These are phyloP conservation scores for Hypoxylon rickii DNA, from an alignment of 495 filamentous ascomycete species.

Conservation along the genomic window DNA sequence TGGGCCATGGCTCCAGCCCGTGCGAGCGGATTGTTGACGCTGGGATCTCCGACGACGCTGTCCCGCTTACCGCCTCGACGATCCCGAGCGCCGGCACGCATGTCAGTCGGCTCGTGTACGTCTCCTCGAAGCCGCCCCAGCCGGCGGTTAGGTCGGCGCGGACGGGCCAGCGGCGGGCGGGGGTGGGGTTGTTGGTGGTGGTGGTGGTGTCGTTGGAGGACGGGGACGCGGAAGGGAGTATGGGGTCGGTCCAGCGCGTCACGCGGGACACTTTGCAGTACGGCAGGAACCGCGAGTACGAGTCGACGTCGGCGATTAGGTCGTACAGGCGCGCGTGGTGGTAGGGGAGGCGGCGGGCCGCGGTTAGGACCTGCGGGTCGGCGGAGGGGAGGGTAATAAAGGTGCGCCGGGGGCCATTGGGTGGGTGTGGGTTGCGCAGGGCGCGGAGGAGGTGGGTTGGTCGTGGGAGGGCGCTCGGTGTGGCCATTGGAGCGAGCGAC, in stretches of 20 bases:
- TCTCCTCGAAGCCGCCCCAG: constrained; percentile 80
- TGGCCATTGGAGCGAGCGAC: neutral
- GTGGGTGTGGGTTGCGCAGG: constrained; percentile 1
- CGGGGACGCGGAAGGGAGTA: constrained; percentile 44
- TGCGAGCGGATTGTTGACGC: constrained; percentile 44
- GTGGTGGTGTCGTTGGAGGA: constrained; percentile 21
- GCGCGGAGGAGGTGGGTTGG: neutral
- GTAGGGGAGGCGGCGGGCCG: constrained; percentile 81
- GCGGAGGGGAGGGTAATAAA: constrained; percentile 47
- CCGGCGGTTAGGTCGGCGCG: constrained; percentile 82
- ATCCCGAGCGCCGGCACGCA: constrained; percentile 64
- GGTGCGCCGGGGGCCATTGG: constrained; percentile 32
- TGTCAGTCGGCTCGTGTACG: constrained; percentile 74
- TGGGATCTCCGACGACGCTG: constrained; percentile 50
- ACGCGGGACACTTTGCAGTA: constrained; percentile 77
- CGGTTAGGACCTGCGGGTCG: constrained; percentile 63
- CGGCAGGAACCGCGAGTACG: constrained; percentile 82
- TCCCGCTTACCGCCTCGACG: constrained; percentile 82
- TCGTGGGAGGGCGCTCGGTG: neutral
- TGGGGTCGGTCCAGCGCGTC: constrained; percentile 55
- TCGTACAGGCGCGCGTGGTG: constrained; percentile 69
- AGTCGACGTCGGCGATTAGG: constrained; percentile 81
- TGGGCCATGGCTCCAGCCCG: no score
- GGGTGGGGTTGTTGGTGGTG: constrained; percentile 23
- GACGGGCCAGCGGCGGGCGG: constrained; percentile 59